These are phyloP conservation scores for Plasmodium berghei DNA, from an alignment of 169 alveolate species.

Conservation along the genomic window DNA sequence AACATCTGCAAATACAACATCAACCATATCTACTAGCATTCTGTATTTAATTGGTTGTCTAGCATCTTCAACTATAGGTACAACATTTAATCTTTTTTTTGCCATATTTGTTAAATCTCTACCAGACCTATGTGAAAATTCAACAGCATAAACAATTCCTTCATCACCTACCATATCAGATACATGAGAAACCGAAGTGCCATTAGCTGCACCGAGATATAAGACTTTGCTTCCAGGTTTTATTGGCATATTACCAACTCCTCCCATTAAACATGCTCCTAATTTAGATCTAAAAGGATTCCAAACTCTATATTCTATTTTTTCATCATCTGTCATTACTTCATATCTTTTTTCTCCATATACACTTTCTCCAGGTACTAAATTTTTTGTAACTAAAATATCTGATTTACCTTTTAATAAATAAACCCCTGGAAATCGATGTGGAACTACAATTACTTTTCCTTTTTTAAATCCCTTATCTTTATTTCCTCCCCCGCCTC, in stretches of 20 bases:
- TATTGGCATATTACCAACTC: constrained; percentile 97
- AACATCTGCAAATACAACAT: constrained; percentile 98
- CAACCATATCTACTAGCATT: constrained; percentile 99
- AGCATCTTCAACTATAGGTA: constrained; percentile 99
- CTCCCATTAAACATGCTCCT: constrained; percentile 99
- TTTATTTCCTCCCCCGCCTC: constrained; percentile 78
- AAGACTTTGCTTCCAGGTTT: constrained; percentile 97
- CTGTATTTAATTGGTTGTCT: constrained; percentile 98
- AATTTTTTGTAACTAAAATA: constrained; percentile 96
- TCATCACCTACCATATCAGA: constrained; percentile 99
- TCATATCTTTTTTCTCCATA: constrained; percentile 98
- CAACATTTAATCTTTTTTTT: constrained; percentile 97
- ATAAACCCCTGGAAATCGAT: constrained; percentile 97
- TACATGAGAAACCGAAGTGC: constrained; percentile 99
- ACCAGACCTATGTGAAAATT: constrained; percentile 98
- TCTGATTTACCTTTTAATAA: constrained; percentile 97
- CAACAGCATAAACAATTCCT: constrained; percentile 99
- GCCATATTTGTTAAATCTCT: constrained; percentile 99
- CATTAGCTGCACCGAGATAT: constrained; percentile 98
- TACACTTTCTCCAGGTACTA: constrained; percentile 99
- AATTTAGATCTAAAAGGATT: constrained; percentile 99
- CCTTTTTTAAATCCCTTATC: constrained; percentile 84
- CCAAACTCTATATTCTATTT: constrained; percentile 99
- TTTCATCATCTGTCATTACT: constrained; percentile 91
- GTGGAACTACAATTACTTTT: constrained; percentile 95